Percentiles rank a stretch among this genome's conserved stretches.
Evolutionary conservation across 2,329 filamentous ascomycete species (phyloP).

Genomic region (Fusarium musae): DNA sequence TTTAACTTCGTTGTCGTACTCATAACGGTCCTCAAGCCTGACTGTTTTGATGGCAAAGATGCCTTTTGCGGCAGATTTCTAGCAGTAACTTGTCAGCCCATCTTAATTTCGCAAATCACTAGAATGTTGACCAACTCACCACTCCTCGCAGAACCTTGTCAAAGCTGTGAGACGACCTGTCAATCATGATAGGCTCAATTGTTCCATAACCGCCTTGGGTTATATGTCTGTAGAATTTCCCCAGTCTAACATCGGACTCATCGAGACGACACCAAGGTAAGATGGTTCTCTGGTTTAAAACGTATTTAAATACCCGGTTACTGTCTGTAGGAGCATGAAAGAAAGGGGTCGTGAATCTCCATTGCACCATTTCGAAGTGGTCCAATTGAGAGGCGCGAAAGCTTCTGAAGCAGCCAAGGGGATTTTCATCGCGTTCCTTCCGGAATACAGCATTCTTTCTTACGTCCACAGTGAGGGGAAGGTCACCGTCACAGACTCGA

Average conservation of each 20-base stretch:
- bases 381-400: neutral
- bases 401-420: neutral
- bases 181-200: neutral
- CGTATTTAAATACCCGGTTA: neutral
- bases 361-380: neutral
- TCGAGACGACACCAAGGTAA: neutral
- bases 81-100: neutral
- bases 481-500: neutral
- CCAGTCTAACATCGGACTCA: neutral
- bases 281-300: neutral
- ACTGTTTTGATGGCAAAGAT: neutral
- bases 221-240: neutral
- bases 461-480: neutral
- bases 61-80: neutral
- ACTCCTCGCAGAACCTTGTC: neutral
- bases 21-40: neutral
- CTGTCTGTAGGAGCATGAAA: neutral
- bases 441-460: neutral
- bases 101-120: accelerated
- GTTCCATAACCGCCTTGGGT: neutral
- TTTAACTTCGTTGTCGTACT: neutral
- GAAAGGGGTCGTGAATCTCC: neutral
- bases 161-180: neutral
- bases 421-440: neutral
- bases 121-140: neutral